Base-by-base conservation (phyloP, 345 rosid species). In the Citrus cavaleriei region DNA sequence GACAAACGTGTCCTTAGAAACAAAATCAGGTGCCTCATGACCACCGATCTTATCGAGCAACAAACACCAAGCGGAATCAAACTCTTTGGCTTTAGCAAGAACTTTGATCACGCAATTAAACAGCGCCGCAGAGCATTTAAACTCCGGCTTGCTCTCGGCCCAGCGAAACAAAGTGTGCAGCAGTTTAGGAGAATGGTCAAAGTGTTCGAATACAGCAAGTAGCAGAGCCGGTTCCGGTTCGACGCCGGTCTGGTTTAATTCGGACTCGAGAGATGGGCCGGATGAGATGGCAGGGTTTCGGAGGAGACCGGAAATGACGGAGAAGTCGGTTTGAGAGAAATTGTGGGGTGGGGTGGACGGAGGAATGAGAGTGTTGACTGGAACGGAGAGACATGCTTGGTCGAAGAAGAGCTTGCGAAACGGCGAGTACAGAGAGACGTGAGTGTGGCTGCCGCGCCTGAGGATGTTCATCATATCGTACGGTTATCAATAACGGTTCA, bases 51-150 rank as follows among this genome's bases (percentile, higher is more conserved):
- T 87, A 82, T 86, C 91, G 46, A 85, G 91, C 83, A 96, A 51
- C 82, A 94, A 73, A 58, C 79, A 78, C 95, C 98, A 96, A 1
- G 94, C 97, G 34, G 87, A 86, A 55, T 88, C 93, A 75, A 90
- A 96, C 42, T 90, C 91, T 81, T 90, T 85, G 7, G 91, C 87
- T 78, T 89, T 93, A 32, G 91, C 94, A 54, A 94, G 87, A 77
- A 83, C 80, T 65, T 86, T 90, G 65, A 92, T 16, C 59, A 90
- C 81, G 0, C 88, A 84, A 72, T 89, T 79, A 63, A 92, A 89
- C 61, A 92, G 80, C 27, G 77, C 12, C 4, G 85, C 78, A 73
- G 96, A 80, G 55, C 82, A 72, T 59, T 71, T 80, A 66, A 94
- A 89, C 68, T 83, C 87, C 1, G 95, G 88, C 65, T 86, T 86